These are phyloP conservation scores for Mycena capillaripes DNA, from an alignment of 768 basidiomycete genomes.

Conservation along the genomic window DNA sequence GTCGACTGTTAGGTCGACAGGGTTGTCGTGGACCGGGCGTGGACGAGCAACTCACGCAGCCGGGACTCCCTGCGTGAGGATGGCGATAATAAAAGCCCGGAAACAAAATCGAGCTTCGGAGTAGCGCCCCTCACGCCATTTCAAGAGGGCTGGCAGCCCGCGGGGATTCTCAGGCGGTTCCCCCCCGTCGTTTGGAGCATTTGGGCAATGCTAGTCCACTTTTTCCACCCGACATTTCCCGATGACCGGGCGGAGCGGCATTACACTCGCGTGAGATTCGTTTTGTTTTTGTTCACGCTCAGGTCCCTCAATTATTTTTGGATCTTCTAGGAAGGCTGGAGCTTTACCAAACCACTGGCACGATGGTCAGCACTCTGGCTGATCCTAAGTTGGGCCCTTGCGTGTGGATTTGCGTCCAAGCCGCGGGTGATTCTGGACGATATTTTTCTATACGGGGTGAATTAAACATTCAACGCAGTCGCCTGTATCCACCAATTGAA, in stretches of 20 bases:
- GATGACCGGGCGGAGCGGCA: constrained; percentile 66
- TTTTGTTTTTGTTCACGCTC: neutral
- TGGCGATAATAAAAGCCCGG: constrained; percentile 42
- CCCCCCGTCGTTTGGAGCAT: constrained; percentile 45
- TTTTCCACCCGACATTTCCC: constrained; percentile 73
- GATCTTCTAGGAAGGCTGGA: constrained; percentile 75
- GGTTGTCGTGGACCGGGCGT: constrained; percentile 82
- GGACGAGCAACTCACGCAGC: constrained; percentile 64
- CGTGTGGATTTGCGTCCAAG: constrained; percentile 62
- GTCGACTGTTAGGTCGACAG: constrained; percentile 70
- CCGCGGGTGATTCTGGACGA: constrained; percentile 66
- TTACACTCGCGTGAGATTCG: constrained; percentile 54
- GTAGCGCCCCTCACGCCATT: constrained; percentile 14
- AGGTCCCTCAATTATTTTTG: constrained; percentile 11
- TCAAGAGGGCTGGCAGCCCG: constrained; percentile 33
- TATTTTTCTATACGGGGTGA: constrained; percentile 70
- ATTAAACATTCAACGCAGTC: constrained; percentile 37
- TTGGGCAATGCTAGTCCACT: constrained; percentile 59
- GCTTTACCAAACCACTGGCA: constrained; percentile 74
- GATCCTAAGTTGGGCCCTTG: constrained; percentile 78
- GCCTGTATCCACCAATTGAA: neutral
- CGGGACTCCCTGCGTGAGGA: constrained; percentile 31
- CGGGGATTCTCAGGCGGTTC: constrained; percentile 36
- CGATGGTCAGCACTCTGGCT: constrained; percentile 76
- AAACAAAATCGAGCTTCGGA: constrained; percentile 50